Evolutionary conservation across 2,329 filamentous ascomycete genomes (phyloP), one percentile per base, ranked within the genome.

Genomic region (Incumbomyces lentus): DNA sequence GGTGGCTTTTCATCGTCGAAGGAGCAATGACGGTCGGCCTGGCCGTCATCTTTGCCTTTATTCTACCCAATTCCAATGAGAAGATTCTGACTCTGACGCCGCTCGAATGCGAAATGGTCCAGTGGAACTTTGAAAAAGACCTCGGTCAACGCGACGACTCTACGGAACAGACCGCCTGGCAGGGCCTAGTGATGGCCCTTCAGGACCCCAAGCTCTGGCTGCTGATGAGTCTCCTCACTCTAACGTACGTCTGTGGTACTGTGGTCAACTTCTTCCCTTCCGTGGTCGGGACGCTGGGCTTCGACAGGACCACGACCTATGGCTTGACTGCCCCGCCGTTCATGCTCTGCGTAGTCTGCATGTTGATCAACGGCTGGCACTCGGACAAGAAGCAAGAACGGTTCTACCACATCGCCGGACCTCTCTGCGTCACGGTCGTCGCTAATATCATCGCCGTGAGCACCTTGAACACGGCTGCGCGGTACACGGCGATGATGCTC

Each of bases 401-500:
- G 5, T 86, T 79, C 62, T 77, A 75, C 60, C 83, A 87, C 62
- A 73, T 86, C 48, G 69, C 71, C 0, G 48, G 77, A 1, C 82
- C 83, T 0, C 68, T 85, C 12, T 72, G 69, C 45, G 66, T 85
- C 33, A 75, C 78, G 12, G 68, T 86, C 3, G 65, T 67, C 1
- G 76, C 79, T 5, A 86, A 82, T 63, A 81, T 87, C 53, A 70
- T 86, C 44, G 78, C 78, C 6, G 81, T 80, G 1, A 68, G 76
- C 0, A 85, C 82, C 0, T 76, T 71, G 0, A 62, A 68, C 2
- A 68, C 73, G 0, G 82, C 70, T 0, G 76, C 81, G 0, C 72
- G 83, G 31, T 86, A 87, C 52, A 64, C 82, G 6, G 71, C 78
- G 18, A 86, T 86, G 74, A 80, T 86, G 74, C 67, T 86, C 31